Base-by-base conservation (phyloP, 306 rosid species). In the Cicer yamashitae region DNA sequence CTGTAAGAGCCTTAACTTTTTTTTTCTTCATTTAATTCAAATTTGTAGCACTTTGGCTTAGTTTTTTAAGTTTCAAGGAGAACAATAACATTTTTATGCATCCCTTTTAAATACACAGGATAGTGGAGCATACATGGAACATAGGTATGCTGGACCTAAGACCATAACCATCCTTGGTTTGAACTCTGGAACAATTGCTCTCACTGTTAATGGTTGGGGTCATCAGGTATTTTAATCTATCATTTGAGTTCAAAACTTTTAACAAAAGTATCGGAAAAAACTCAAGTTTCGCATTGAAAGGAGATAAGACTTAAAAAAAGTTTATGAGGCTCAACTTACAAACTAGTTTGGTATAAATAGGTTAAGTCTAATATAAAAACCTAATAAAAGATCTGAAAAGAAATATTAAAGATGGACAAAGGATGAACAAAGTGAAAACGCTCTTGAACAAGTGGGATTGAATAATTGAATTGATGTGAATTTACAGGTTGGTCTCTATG, bases 121-220 rank as follows among this genome's bases (percentile, higher is more conserved):
- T 66, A 90, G 96, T 75, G 99, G 98, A 82, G 96, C 99, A 47
- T 90, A 92, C 88, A 90, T 96, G 99, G 99, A 96, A 77, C 97
- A 87, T 85, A 89, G 99, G 76, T 96, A 2, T 51, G 86, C 96
- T 1, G 99, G 96, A 40, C 98, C 97, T 45, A 87, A 86, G 67
- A 15, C 85, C 4, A 13, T 92, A 18, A 73, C 73, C 13, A 71
- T 94, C 85, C 88, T 94, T 18, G 93, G 96, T 80, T 74, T 92
- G 79, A 92, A 83, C 74, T 82, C 93, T 0, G 97, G 99, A 65
- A 90, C 84, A n/a, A 59, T 90, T 43, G 96, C 87, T 64, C 77
- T 94, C 14, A 80, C 92, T 38, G 10, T 2, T 44, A 87, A 89
- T 73, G 98, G 93, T 43, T 94, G 99, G 99, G 96, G 97, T 12